Evolutionary conservation across 345 rosid species (phyloP).

Genomic region (Dimocarpus longan): DNA sequence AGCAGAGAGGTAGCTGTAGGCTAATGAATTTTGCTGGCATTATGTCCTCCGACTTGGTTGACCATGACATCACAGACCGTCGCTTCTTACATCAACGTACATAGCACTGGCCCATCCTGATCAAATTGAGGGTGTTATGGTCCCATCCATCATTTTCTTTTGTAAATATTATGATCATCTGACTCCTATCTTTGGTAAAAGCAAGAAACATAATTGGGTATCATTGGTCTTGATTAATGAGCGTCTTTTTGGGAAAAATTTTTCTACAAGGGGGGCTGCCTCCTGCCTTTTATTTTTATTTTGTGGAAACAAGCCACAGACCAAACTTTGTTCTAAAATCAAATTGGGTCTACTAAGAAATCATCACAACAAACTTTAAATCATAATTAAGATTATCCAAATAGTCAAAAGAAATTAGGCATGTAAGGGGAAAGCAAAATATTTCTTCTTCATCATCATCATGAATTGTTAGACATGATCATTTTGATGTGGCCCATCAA

Average conservation of each 20-base stretch:
- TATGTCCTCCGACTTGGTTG: background rate
- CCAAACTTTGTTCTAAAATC: background rate
- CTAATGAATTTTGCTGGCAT: background rate
- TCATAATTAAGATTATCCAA: slow-evolving; percentile 1
- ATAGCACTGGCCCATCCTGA: background rate
- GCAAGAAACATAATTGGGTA: background rate
- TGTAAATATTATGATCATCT: slow-evolving; percentile 13
- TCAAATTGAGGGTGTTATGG: background rate
- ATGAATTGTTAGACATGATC: slow-evolving; percentile 35
- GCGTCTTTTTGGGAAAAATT: background rate
- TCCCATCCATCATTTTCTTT: slow-evolving; percentile 21
- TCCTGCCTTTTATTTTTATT: background rate
- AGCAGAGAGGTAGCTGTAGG: background rate
- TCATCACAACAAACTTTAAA: slow-evolving; percentile 11
- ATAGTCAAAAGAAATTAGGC: slow-evolving; percentile 28
- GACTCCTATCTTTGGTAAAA: slow-evolving; percentile 3
- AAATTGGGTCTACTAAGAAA: slow-evolving; percentile 9
- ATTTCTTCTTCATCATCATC: slow-evolving; percentile 18
- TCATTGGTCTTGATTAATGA: background rate
- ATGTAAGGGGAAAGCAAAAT: background rate
- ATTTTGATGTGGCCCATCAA: slow-evolving; percentile 35
- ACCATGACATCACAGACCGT: slow-evolving; percentile 7
- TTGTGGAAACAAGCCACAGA: background rate
- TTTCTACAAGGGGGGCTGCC: background rate
- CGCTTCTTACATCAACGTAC: background rate